Base-by-base conservation (phyloP, 352 stramenopile species). In the Pythium aquatile region DNA sequence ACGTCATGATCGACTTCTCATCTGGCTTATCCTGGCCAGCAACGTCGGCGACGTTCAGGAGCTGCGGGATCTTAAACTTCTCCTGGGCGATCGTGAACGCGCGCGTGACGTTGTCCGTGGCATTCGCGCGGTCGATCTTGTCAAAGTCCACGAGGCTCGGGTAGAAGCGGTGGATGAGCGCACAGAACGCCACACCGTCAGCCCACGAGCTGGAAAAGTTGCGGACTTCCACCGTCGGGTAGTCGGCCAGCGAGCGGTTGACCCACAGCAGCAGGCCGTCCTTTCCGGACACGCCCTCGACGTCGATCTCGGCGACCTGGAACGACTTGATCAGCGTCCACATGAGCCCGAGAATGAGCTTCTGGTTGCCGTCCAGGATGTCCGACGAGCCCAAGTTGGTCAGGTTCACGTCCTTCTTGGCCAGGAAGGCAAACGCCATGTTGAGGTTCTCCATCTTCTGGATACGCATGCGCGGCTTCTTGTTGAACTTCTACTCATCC, bases 291-390 rank as follows among this genome's bases (percentile, higher is more conserved):
- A 97, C 88, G 59, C 87, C 90, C 64, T 95, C 86, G 6, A 95
- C 84, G 68, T 92, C 86, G 42, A 95, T 91, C 61, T 93, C 87
- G 17, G 81, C 81, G 62, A 96, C 87, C 63, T 87, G 76, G 69
- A 97, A 97, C 55, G 86, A 81, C 76, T 97, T 94, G 61, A 97
- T 97, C 46, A 97, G 88, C 65, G 88, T 97, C 89, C 89, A 97
- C 79, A 97, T 93, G 66, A 97, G 83, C 1, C 90, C 90, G 11
- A 97, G 76, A 60, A 97, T 83, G 44, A 97, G 83, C 72, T 96
- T 96, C 62, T 93, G 87, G 77, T 97, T 97, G 72, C 88, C 88
- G 57, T 97, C 88, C 46, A 97, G 66, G 54, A 97, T 96, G 66
- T 97, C 90, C n/a, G 84, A 91, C 55, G 88, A 97, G 46, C 90